Evolutionary conservation across 768 basidiomycete genomes (phyloP), one percentile per base, ranked within the genome.

Genomic region (Gymnopilus junonius): DNA sequence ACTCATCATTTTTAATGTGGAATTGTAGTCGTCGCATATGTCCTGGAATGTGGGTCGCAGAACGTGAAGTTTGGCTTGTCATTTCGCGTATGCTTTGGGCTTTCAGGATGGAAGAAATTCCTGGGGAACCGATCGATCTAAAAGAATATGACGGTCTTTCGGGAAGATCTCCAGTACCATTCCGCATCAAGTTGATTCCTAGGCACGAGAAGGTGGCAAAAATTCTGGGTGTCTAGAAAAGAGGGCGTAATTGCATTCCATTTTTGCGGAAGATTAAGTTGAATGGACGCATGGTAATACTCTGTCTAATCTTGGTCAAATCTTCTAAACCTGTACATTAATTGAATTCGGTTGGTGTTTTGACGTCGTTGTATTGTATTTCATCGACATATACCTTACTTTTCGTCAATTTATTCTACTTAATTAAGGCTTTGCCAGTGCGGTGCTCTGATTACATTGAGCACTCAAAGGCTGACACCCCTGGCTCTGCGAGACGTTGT

Each of bases 61-160:
- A 83, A 53, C 75, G 78, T 27, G 81, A 83, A 67, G 71, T 84
- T 31, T 83, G 71, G 67, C 72, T 84, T 14, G 78, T 76, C 21
- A 78, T 83, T 55, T 75, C 82, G 1, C 77, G 78, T 20, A 75
- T 85, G 73, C 73, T 83, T 15, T 84, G 82, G 83, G 77, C 81
- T 1, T 84, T 81, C 72, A 74, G 66, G 35, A 77, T 83, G 69
- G 74, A 76, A 40, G 71, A 74, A 39, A 71, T 81, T 10, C 79
- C 82, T 0, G 78, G 69, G 12, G 77, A 83, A 46, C 79, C 79
- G 1, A 82, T 83, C 55, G 77, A 78, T 63, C 65, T 83, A 32
- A 78, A 77, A 46, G 82, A 83, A 63, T 83, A 83, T 58, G 81
- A 83, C 59, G 83, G 82, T 7, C 68, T 76, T n/a, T 83, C 82